phyloP scores from a whole-genome alignment of 1,284 basidiomycete genomes.

The Ceratobasidium sp. region DNA sequence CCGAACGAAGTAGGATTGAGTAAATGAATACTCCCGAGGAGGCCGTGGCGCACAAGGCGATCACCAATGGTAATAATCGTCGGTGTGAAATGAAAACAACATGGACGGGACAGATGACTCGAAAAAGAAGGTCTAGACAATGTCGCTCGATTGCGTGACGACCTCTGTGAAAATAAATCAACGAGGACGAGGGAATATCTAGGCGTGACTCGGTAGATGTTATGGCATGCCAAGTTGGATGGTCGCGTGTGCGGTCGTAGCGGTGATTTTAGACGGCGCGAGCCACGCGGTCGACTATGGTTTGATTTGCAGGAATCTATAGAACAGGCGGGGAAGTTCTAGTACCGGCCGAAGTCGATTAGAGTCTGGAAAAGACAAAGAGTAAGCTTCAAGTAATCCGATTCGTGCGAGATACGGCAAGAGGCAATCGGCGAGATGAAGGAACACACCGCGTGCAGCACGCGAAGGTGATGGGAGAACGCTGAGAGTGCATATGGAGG shows the following conservation, averaged over 20 bases:
- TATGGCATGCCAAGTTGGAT: not conserved
- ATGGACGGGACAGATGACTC: not conserved
- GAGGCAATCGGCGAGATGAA: not conserved
- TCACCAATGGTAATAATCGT: not conserved
- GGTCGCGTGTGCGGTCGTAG: not conserved
- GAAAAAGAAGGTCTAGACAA: not conserved
- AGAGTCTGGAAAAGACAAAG: not conserved
- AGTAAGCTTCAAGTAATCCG: not conserved
- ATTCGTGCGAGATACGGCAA: not conserved
- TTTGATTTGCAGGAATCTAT: too few relatives aligned
- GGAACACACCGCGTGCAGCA: not conserved
- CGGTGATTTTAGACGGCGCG: not conserved
- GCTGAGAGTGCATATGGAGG: not conserved
- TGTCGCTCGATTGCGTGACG: not conserved
- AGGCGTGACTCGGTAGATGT: not conserved
- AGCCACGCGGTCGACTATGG: conserved; percentile 3
- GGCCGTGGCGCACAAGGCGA: not conserved
- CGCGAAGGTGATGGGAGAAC: not conserved
- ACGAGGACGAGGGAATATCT: not conserved
- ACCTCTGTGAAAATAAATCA: not conserved
- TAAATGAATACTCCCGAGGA: too few relatives aligned
- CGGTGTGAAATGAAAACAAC: not conserved
- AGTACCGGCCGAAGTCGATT: not conserved
- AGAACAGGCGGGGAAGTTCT: not conserved
- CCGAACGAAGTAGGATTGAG: not conserved